Evolutionary conservation across 148 eudicot species (phyloP).

Genomic region (Cornus suecica): DNA sequence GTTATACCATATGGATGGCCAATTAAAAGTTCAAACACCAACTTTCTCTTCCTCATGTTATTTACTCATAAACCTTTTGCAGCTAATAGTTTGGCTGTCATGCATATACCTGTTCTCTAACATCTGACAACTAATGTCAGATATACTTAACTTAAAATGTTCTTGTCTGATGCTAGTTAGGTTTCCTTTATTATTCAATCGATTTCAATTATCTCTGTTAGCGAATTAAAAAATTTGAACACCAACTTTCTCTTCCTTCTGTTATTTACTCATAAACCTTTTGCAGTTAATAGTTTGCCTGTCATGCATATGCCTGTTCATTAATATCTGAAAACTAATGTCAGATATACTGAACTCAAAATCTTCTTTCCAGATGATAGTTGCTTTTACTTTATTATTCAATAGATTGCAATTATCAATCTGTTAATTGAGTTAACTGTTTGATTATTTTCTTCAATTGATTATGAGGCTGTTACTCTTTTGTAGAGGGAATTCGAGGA

Average conservation of each 20-base stretch:
- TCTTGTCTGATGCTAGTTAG: neutral
- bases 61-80: no score
- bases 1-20: no score
- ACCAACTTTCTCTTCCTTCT: no score
- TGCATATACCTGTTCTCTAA: conserved; percentile 1
- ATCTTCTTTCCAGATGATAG: neutral
- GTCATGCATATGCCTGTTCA: neutral
- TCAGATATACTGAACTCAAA: neutral
- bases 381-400: neutral
- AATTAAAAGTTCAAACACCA: no score
- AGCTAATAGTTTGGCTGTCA: neutral
- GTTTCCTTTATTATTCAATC: neutral
- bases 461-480: conserved; percentile 6
- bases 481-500: conserved; percentile 86
- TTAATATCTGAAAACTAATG: conserved; percentile 4
- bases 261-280: no score
- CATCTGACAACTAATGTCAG: neutral
- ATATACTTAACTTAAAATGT: no score
- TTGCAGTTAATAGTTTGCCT: neutral
- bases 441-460: neutral
- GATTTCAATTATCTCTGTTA: neutral
- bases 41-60: no score
- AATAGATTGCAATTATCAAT: neutral
- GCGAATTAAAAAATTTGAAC: no score
- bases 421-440: neutral